These are phyloP conservation scores for Crucihimalaya himalaica DNA, from an alignment of 345 rosid genomes.

Conservation along the genomic window DNA sequence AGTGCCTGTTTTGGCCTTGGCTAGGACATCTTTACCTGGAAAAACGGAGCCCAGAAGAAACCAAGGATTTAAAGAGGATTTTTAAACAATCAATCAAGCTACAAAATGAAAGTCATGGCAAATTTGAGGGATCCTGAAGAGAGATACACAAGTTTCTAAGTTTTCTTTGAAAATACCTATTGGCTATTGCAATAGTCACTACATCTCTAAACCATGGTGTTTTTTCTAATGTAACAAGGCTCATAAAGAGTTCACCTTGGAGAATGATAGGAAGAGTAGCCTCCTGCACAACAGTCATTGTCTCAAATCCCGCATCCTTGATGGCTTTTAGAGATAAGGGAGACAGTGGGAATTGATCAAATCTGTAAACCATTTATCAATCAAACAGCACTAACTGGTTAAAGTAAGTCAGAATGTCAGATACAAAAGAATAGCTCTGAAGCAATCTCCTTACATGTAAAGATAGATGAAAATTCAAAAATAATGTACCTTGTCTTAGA, in stretches of 20 bases:
- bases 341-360: slow-evolving; percentile 78
- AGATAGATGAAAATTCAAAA: neutral
- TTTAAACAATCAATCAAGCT: slow-evolving; percentile 7
- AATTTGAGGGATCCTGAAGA: slow-evolving; percentile 13
- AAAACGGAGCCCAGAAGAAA: slow-evolving; percentile 13
- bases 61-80: slow-evolving; percentile 6
- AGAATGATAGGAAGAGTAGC: slow-evolving; percentile 90
- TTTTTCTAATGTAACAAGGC: neutral
- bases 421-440: neutral
- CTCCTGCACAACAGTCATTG: slow-evolving; percentile 96
- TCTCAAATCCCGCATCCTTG: slow-evolving; percentile 93
- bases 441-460: neutral
- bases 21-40: slow-evolving; percentile 96
- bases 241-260: slow-evolving; percentile 53
- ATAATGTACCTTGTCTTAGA: slow-evolving; percentile 72
- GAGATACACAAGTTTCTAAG: neutral
- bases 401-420: slow-evolving; percentile 17
- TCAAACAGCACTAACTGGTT: slow-evolving; percentile 20
- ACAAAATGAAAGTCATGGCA: neutral
- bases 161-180: neutral
- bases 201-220: neutral
- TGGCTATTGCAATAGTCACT: slow-evolving; percentile 12
- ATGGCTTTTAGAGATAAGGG: slow-evolving; percentile 79
- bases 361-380: slow-evolving; percentile 54
- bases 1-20: slow-evolving; percentile 98